Evolutionary conservation across 176 grass and related monocot genomes (phyloP), one percentile per base, ranked within the genome.

Genomic region (Carex myosuroides): DNA sequence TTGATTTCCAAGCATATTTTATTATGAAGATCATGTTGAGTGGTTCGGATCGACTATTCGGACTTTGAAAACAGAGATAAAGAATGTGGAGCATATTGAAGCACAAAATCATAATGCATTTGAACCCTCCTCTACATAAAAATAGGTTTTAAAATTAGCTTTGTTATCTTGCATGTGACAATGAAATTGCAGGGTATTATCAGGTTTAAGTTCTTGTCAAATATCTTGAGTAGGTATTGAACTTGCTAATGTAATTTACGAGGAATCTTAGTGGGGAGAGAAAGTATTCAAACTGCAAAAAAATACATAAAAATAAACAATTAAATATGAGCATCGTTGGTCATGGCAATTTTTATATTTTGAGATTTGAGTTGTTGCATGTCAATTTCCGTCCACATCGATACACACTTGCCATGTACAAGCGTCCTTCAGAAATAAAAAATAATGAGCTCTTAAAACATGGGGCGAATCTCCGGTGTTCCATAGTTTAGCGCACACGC

Each of bases 121-220:
- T 29, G 26, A 29, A 29, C 26, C n/a, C n/a, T n/a, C n/a, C 1
- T 29, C 26, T 29, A 39, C 37, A 39, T 6, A 39, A 39, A 5
- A 6, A 39, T 39, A 29, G 60, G 10, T 29, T 64, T 24, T 13
- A 8, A 64, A 11, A 64, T 35, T 33, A 33, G 2, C 16, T 66
- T 66, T 66, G 26, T 66, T 44, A 39, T 42, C 2, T n/a, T 44
- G 21, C 18, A 46, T 50, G 18, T 50, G 41, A 73, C 39, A 73
- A 50, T 73, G 18, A 24, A 48, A 73, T 50, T 73, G 10, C 12
- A 73, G 21, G 42, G 42, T 73, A 21, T 24, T 2, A 73, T 73
- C n/a, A 73, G 70, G n/a, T 73, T 11, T 73, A 52, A n/a, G 42
- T 73, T 73, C n/a, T 50, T 46, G 39, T 73, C 70, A 73, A 44